phyloP scores from a whole-genome alignment of 2,329 filamentous ascomycete genomes.

The Rhinocladiella similis region DNA sequence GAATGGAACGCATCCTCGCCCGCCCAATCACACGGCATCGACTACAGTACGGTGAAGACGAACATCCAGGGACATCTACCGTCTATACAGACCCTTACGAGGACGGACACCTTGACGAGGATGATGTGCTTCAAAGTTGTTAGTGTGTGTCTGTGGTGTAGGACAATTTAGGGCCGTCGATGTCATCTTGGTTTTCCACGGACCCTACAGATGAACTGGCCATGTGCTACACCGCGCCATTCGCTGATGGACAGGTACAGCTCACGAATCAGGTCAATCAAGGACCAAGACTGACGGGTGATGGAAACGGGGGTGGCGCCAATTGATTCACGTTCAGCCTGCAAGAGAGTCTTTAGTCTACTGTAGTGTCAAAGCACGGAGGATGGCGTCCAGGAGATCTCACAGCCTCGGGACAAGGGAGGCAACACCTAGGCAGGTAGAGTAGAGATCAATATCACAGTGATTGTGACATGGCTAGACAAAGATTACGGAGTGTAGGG shows the following conservation, averaged over 20 bases:
- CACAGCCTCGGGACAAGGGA: too few species aligned
- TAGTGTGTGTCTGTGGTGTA: background rate
- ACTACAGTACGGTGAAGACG: background rate
- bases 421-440: too few species aligned
- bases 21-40: slow-evolving; percentile 3
- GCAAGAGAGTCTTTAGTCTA: background rate
- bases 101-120: background rate
- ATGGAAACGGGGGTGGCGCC: slow-evolving; percentile 1
- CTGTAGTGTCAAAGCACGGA: background rate
- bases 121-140: background rate
- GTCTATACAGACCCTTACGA: background rate
- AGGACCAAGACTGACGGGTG: background rate
- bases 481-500: too few species aligned
- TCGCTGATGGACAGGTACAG: slow-evolving; percentile 7
- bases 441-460: too few species aligned
- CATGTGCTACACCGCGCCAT: slow-evolving; percentile 17
- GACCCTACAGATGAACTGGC: slow-evolving; percentile 2
- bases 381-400: too few species aligned
- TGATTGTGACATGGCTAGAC: too few species aligned
- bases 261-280: slow-evolving; percentile 13
- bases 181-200: background rate
- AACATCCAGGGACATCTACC: slow-evolving; percentile 1
- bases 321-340: background rate
- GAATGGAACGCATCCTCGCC: background rate
- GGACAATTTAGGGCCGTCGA: background rate